Base-by-base conservation (phyloP, 2,329 filamentous ascomycete species). In the Cordyceps javanica region DNA sequence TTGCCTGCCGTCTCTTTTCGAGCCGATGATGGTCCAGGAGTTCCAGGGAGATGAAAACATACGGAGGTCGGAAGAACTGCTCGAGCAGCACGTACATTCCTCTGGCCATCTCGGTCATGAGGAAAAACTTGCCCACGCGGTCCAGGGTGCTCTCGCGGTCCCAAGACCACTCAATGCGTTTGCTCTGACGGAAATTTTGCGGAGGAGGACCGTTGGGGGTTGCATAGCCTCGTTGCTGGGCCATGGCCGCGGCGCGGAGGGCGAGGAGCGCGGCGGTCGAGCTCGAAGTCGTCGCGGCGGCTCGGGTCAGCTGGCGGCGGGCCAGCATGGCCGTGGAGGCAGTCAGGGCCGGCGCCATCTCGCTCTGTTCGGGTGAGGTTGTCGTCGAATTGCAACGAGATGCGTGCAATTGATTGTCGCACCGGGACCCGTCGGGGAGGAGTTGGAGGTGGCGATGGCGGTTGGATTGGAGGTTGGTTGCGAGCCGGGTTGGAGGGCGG, bases 31-130 rank as follows among this genome's bases (percentile, higher is more conserved):
- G 4, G 3, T 21, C 2, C 30, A 21, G 30, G 25, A 14, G n/a
- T 3, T 16, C 13, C 25, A 7, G 26, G 28, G 21, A 42, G 26
- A 28, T 11, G 13, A 30, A 8, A 49, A 91, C 91, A 82, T 82
- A 97, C 89, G 94, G 92, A 77, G 93, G 91, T 74, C 94, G 82
- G 81, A 99, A 97, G 83, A 89, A 99, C 80, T 99, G 93, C 83
- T 99, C 94, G 71, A 99, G 72, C 75, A 94, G 85, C 65, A 99
- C 87, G 71, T 97, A 99, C 94, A 99, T 97, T 75, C 94, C 94
- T 70, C 94, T 86, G 73, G 90, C 82, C 88, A 97, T 94, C 82
- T 99, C 94, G 55, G 89, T 87, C 81, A 97, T 78, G 71, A 99
- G 82, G 77, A 99, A 99, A 81, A 91, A 97, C 72, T 92, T 94